A percentile compares a stretch with the other conserved stretches of the same genome.
Evolutionary conservation across 2,329 filamentous ascomycete genomes (phyloP).

Genomic region (Talaromyces amestolkiae): DNA sequence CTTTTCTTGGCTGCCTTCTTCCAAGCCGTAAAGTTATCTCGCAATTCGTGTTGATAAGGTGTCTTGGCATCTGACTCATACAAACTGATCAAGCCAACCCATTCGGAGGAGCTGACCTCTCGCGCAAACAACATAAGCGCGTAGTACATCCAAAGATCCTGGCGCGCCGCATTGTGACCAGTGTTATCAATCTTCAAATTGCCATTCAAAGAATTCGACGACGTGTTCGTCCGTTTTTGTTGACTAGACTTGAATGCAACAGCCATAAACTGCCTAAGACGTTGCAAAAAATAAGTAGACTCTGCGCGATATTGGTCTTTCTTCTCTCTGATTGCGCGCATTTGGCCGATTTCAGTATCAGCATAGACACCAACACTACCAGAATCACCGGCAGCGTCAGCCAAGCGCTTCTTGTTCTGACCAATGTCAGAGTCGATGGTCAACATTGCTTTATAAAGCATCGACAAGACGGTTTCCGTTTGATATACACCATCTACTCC

Average conservation of each 20-base stretch:
- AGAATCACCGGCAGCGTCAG: conserved; percentile 41
- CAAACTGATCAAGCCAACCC: conserved; percentile 73
- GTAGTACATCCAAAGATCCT: conserved; percentile 80
- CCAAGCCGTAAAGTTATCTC: conserved; percentile 73
- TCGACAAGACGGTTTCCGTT: conserved; percentile 73
- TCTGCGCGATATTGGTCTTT: conserved; percentile 82
- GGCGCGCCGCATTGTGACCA: conserved; percentile 69
- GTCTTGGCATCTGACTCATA: conserved; percentile 76
- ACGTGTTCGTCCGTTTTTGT: conserved; percentile 63
- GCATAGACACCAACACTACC: conserved; percentile 58
- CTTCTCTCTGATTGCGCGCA: conserved; percentile 93
- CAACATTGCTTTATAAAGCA: conserved; percentile 85
- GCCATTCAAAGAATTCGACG: conserved; percentile 45
- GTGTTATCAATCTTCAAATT: conserved; percentile 64
- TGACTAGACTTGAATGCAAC: conserved; percentile 75
- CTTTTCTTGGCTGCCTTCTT: conserved; percentile 74
- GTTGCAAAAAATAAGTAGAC: conserved; percentile 71
- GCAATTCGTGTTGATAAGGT: conserved; percentile 79
- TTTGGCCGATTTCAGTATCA: conserved; percentile 73
- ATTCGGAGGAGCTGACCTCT: conserved; percentile 77
- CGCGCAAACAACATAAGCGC: conserved; percentile 83
- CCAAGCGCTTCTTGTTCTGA: conserved; percentile 50
- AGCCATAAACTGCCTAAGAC: conserved; percentile 78
- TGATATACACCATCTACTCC: conserved; percentile 68
- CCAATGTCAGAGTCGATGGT: conserved; percentile 85